Evolutionary conservation across 306 rosid genomes (phyloP).

Genomic region (Corylus heterophylla): DNA sequence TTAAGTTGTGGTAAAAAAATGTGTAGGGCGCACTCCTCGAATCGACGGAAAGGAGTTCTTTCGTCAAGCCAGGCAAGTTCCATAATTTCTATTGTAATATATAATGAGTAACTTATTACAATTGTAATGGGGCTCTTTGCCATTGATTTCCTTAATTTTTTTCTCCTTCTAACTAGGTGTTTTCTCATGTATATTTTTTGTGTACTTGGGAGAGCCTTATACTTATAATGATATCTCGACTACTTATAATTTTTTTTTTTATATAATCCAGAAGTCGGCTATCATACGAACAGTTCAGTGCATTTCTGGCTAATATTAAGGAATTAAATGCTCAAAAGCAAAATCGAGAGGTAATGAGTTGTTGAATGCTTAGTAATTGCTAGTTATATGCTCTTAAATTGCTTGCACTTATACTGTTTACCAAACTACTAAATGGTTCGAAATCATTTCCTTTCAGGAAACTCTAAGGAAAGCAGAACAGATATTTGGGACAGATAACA

Average conservation of each 20-base stretch:
- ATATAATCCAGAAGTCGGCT: constrained; percentile 81
- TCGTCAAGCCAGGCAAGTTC: constrained; percentile 83
- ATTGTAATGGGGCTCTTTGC: constrained; percentile 23
- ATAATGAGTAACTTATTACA: constrained; percentile 13
- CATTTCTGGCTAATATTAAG: constrained; percentile 93
- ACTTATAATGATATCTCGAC: too few species aligned
- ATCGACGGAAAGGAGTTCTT: constrained; percentile 98
- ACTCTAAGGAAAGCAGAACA: constrained; percentile 95
- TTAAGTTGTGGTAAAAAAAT: constrained; percentile 20
- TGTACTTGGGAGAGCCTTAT: too few species aligned
- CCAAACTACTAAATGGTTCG: constrained; percentile 18
- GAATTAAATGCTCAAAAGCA: constrained; percentile 97
- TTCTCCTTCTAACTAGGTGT: too few species aligned
- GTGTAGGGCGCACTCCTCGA: constrained; percentile 80
- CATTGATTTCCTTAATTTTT: too few species aligned
- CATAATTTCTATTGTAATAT: constrained; percentile 16
- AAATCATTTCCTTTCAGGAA: constrained; percentile 55
- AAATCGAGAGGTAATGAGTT: constrained; percentile 79
- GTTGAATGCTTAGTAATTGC: constrained; percentile 13
- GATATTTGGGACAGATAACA: constrained; percentile 93
- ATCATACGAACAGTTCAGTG: constrained; percentile 96
- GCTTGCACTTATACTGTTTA: constrained; percentile 15
- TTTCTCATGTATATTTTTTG: too few species aligned
- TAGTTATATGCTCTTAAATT: constrained; percentile 2
- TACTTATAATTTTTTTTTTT: constrained; percentile 18